phyloP scores from a whole-genome alignment of 192 early-diverging fungal genomes.

The Coemansia erecta region DNA sequence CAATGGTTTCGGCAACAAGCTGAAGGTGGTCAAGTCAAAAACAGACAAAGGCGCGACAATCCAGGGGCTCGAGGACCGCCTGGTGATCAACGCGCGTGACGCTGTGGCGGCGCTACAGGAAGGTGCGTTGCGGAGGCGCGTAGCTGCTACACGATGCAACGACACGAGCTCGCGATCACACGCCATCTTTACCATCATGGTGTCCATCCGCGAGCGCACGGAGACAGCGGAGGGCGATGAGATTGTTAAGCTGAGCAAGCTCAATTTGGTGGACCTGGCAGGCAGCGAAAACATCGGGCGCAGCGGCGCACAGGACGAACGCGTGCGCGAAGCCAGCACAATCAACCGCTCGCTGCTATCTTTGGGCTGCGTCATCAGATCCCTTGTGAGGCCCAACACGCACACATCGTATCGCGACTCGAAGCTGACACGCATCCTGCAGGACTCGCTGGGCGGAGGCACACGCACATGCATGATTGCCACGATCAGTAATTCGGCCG shows the following conservation, averaged over 20 bases:
- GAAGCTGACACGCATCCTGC: conserved; percentile 86
- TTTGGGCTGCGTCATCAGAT: conserved; percentile 73
- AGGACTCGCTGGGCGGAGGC: conserved; percentile 86
- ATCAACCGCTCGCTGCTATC: conserved; percentile 83
- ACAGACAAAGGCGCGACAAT: conserved; percentile 70
- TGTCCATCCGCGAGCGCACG: conserved; percentile 77
- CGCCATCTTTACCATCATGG: conserved; percentile 87
- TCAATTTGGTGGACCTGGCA: conserved; percentile 95
- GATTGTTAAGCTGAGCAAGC: conserved; percentile 84
- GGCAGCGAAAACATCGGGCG: conserved; percentile 92
- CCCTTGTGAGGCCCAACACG: conserved; percentile 56
- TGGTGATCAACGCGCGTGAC: conserved; percentile 68
- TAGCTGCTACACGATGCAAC: conserved; percentile 87
- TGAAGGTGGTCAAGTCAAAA: conserved; percentile 72
- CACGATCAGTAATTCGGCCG: conserved; percentile 80
- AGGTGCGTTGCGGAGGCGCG: conserved; percentile 70
- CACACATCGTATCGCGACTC: conserved; percentile 79
- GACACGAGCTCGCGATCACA: conserved; percentile 92
- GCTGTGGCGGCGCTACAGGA: conserved; percentile 71
- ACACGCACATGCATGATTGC: conserved; percentile 97
- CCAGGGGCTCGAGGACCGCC: conserved; percentile 76
- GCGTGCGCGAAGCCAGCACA: conserved; percentile 84
- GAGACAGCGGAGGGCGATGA: conserved; percentile 74
- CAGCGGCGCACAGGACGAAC: conserved; percentile 78
- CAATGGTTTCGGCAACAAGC: conserved; percentile 5